Evolutionary conservation across 768 basidiomycete genomes (phyloP).

Genomic region (Coprinopsis marcescibilis): DNA sequence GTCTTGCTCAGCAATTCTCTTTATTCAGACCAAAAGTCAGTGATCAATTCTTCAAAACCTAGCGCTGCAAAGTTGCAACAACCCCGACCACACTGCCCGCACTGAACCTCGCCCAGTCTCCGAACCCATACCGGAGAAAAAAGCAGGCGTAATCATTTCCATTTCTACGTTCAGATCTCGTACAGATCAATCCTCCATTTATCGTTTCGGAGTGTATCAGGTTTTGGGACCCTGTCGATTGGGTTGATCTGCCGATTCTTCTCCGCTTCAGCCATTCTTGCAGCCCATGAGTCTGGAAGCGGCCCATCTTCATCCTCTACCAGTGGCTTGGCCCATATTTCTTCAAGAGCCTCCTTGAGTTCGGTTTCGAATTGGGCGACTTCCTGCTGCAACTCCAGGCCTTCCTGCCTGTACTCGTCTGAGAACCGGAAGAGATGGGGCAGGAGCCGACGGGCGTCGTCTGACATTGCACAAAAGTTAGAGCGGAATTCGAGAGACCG

Average conservation of each 20-base stretch:
- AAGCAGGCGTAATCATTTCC: too few relatives aligned
- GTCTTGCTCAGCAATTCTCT: too few relatives aligned
- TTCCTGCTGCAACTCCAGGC: conserved; percentile 54
- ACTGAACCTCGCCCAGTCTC: too few relatives aligned
- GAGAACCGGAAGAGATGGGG: conserved; percentile 75
- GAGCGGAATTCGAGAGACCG: conserved; percentile 3
- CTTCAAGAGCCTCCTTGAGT: conserved; percentile 50
- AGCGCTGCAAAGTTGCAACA: too few relatives aligned
- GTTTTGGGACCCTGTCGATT: conserved; percentile 47
- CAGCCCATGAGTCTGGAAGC: conserved; percentile 40
- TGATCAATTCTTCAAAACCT: too few relatives aligned
- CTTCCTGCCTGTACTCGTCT: conserved; percentile 62
- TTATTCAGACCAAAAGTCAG: too few relatives aligned
- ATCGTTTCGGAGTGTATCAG: conserved; percentile 30
- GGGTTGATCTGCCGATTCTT: conserved; percentile 43
- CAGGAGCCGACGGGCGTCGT: conserved; percentile 59
- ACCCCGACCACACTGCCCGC: too few relatives aligned
- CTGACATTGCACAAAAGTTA: conserved; percentile 32
- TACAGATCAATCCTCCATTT: conserved; percentile 43
- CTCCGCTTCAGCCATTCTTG: conserved; percentile 49
- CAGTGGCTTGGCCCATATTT: conserved; percentile 58
- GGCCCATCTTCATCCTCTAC: conserved; percentile 23
- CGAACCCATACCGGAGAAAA: too few relatives aligned
- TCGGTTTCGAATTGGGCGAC: conserved; percentile 52
- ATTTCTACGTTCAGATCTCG: conserved; percentile 16